A percentile compares a stretch with the other conserved stretches of the same genome.
Conservation (phyloP, 208 protist species). For the Crithidia thermophila region DNA sequence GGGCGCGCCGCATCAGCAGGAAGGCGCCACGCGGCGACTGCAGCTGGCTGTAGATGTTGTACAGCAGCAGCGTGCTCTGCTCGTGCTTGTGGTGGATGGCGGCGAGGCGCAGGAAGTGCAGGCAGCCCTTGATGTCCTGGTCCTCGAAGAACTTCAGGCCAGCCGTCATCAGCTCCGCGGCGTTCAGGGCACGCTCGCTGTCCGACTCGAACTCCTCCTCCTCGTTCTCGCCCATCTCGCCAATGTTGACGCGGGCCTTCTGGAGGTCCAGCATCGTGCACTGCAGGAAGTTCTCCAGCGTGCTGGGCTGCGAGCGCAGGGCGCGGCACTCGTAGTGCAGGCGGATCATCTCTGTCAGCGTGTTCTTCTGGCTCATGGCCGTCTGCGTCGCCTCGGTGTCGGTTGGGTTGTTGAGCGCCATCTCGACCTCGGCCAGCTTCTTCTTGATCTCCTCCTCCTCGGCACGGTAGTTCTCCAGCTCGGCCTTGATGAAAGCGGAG, state of each 20-base stretch:
- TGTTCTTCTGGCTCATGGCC: conserved; percentile 52
- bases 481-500: conserved; percentile 63
- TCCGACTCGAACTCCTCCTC: conserved; percentile 75
- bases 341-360: conserved; percentile 74
- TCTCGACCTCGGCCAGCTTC: conserved; percentile 59
- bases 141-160: conserved; percentile 71
- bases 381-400: conserved; percentile 39
- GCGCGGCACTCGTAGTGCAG: conserved; percentile 73
- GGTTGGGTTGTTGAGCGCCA: conserved; percentile 24
- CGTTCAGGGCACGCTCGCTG: conserved; percentile 67
- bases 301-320: conserved; percentile 61
- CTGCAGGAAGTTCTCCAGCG: conserved; percentile 70
- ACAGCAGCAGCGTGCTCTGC: conserved; percentile 76
- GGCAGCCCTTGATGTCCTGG: conserved; percentile 57
- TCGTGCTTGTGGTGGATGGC: conserved; percentile 89
- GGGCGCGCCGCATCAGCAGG: conserved; percentile 75
- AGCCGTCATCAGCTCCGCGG: conserved; percentile 69
- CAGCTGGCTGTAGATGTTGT: conserved; percentile 84
- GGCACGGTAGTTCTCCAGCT: conserved; percentile 71
- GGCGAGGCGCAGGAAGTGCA: conserved; percentile 90
- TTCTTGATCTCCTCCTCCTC: conserved; percentile 75
- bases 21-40: conserved; percentile 68
- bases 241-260: conserved; percentile 83
- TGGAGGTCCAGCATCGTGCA: conserved; percentile 71
- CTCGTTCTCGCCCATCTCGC: conserved; percentile 63